A percentile compares a stretch with the other conserved stretches of the same genome.
These are phyloP conservation scores for Taxawa tesnikishii DNA, from an alignment of 2,329 filamentous ascomycete species.

Conservation along the genomic window DNA sequence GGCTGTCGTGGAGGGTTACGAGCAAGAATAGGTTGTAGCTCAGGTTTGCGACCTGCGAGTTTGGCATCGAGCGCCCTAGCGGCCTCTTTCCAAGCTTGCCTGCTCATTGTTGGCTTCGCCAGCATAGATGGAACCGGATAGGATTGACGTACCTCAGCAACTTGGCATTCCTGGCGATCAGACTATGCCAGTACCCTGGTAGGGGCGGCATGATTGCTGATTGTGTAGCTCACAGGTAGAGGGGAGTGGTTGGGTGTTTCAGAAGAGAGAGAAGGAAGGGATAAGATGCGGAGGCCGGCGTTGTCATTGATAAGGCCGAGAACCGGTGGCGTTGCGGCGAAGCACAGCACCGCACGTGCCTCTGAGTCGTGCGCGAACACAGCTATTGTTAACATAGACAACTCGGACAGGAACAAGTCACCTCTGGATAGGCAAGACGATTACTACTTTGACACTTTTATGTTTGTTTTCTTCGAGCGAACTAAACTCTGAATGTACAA, in stretches of 20 bases:
- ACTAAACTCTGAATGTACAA: no score
- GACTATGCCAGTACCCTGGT: slow-evolving; percentile 22
- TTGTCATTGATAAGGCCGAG: no score
- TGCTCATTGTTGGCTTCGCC: slow-evolving; percentile 2
- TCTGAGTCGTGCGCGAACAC: no score
- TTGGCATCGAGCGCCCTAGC: slow-evolving; percentile 17
- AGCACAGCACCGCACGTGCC: no score
- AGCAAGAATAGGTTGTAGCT: slow-evolving; percentile 48
- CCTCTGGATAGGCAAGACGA: no score
- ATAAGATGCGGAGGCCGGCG: no score
- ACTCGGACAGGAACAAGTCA: no score
- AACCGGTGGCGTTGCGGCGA: no score
- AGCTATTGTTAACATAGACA: no score
- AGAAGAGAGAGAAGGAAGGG: background rate
- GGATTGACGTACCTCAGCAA: slow-evolving; percentile 13
- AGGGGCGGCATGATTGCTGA: slow-evolving; percentile 20
- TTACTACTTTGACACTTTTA: no score
- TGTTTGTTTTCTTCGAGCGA: no score
- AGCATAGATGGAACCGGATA: background rate
- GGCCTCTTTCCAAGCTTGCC: slow-evolving; percentile 15
- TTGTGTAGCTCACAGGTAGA: background rate
- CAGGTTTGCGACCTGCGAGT: slow-evolving; percentile 26
- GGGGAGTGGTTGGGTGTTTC: background rate
- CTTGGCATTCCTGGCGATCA: slow-evolving; percentile 20
- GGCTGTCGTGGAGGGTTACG: slow-evolving; percentile 46